Percentiles rank a stretch among this genome's conserved stretches.
Conservation (phyloP, 257 asterid genomes). For the Salvia splendens region DNA sequence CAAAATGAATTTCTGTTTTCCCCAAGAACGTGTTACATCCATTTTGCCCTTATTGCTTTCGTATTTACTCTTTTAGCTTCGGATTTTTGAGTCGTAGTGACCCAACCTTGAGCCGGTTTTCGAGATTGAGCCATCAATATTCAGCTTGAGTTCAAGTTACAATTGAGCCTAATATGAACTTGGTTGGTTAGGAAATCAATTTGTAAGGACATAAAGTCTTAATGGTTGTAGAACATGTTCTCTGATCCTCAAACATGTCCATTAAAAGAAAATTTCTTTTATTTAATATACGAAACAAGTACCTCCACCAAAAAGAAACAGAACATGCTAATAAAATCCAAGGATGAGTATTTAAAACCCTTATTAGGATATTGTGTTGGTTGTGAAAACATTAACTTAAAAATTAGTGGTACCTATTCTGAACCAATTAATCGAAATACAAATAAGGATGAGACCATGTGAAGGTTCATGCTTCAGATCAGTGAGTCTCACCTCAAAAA, state of each 20-base stretch:
- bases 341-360: not conserved
- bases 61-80: not conserved
- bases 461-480: slow-evolving; percentile 10
- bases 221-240: not conserved
- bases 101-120: not conserved
- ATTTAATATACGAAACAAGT: not conserved
- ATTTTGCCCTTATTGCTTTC: not conserved
- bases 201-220: not conserved
- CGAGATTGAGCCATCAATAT: no score
- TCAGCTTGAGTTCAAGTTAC: not conserved
- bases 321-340: not conserved
- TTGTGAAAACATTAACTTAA: not conserved
- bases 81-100: not conserved
- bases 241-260: not conserved
- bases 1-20: not conserved
- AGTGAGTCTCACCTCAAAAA: slow-evolving; percentile 6
- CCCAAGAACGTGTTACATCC: not conserved
- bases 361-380: slow-evolving; percentile 6
- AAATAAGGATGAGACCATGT: not conserved
- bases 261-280: not conserved
- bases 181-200: not conserved
- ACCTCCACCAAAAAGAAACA: not conserved
- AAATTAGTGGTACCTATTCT: not conserved
- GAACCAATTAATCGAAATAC: not conserved
- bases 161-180: not conserved